phyloP scores from a whole-genome alignment of 2,329 filamentous ascomycete genomes.

The Cercospora citrullina region DNA sequence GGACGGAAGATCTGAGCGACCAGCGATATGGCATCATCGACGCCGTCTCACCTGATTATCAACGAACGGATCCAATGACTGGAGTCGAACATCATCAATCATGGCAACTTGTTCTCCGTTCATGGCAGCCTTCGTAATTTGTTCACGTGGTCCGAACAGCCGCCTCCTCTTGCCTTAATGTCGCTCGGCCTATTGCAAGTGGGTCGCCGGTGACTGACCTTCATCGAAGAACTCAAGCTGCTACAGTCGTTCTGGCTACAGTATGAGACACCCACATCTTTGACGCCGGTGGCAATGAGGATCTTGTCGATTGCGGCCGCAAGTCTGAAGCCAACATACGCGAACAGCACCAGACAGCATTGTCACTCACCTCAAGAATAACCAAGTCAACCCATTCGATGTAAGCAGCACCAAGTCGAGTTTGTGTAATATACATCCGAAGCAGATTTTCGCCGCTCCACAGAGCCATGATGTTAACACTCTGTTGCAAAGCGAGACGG shows the following conservation, averaged over 20 bases:
- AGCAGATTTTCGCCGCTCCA: too few relatives aligned
- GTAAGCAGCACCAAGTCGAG: too few relatives aligned
- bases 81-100: background rate
- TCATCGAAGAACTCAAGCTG: background rate
- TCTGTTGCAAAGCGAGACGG: too few relatives aligned
- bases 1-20: background rate
- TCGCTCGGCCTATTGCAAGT: background rate
- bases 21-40: background rate
- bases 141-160: too few relatives aligned
- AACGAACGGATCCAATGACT: background rate
- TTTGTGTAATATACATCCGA: too few relatives aligned
- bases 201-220: background rate
- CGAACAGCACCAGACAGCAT: background rate
- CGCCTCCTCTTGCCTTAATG: background rate
- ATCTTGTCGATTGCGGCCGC: background rate
- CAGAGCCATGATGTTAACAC: too few relatives aligned
- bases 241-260: background rate
- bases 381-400: background rate
- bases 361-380: background rate
- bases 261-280: background rate
- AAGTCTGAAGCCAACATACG: background rate
- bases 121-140: background rate
- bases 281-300: too few relatives aligned
- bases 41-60: too few relatives aligned
- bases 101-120: background rate